These are phyloP conservation scores for Mycena rosella DNA, from an alignment of 768 basidiomycete species.

Conservation along the genomic window DNA sequence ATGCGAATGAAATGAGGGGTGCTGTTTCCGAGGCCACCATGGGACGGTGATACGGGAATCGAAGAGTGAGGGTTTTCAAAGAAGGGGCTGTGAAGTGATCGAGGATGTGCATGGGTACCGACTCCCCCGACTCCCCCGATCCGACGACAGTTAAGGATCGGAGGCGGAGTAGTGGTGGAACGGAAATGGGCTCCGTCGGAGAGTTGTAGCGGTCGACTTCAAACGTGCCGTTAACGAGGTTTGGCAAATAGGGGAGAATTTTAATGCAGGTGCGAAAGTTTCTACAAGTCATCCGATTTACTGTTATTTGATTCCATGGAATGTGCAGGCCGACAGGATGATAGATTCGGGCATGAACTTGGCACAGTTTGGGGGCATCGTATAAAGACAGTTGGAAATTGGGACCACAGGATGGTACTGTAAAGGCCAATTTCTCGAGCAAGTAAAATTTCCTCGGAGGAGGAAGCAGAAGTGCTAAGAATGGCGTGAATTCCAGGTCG, in stretches of 20 bases:
- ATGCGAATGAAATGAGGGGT: not conserved
- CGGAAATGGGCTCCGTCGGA: not conserved
- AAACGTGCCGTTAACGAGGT: conserved; percentile 2
- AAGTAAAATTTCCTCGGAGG: not conserved
- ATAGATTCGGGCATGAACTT: not conserved
- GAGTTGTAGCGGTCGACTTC: not conserved
- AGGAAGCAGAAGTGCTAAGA: too few species aligned
- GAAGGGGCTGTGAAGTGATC: conserved; percentile 5
- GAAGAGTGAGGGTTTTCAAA: conserved; percentile 7
- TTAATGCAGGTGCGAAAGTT: not conserved
- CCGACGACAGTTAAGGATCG: not conserved
- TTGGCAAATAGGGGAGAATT: not conserved
- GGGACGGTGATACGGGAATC: not conserved
- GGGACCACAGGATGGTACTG: too few species aligned
- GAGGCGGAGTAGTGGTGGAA: not conserved
- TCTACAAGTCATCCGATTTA: not conserved
- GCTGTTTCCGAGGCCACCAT: not conserved
- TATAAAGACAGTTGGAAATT: too few species aligned
- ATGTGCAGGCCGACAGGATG: not conserved
- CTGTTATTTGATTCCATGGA: conserved; percentile 8
- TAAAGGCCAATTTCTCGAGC: conserved; percentile 12
- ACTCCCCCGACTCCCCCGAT: too few species aligned
- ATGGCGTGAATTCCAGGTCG: not conserved
- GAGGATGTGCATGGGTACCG: not conserved
- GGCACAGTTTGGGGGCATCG: conserved; percentile 13